These are phyloP conservation scores for Priceomyces fermenticarens DNA, from an alignment of 805 yeast species.

Conservation along the genomic window DNA sequence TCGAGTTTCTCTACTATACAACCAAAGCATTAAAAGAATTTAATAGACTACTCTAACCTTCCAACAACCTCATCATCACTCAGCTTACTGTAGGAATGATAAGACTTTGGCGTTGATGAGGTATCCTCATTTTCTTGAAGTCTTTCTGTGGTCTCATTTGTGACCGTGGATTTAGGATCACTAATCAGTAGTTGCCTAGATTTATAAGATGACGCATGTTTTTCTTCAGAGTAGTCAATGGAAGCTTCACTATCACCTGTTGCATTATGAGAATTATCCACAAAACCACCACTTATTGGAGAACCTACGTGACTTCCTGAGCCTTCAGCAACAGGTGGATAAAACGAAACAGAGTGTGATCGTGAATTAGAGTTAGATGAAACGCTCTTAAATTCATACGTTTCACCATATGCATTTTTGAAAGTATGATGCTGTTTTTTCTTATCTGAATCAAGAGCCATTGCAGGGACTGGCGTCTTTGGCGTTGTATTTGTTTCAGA, in stretches of 20 bases:
- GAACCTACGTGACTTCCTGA: slow-evolving; percentile 10
- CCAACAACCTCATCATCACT: slow-evolving; percentile 34
- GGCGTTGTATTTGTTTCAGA: slow-evolving; percentile 9
- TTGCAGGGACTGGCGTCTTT: slow-evolving; percentile 13
- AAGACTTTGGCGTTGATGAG: background rate
- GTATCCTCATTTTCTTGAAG: slow-evolving; percentile 1
- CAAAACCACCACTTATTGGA: slow-evolving; percentile 26
- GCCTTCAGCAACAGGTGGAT: slow-evolving; percentile 37
- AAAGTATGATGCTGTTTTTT: slow-evolving; percentile 6
- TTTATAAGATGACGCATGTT: too few species aligned
- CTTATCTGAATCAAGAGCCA: slow-evolving; percentile 5
- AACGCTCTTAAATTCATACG: background rate
- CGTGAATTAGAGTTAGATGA: slow-evolving; percentile 15
- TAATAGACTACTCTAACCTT: slow-evolving; percentile 23
- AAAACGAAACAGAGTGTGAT: slow-evolving; percentile 42
- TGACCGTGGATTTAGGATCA: background rate
- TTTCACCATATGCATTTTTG: slow-evolving; percentile 7
- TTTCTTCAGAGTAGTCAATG: slow-evolving; percentile 7
- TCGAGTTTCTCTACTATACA: too few species aligned
- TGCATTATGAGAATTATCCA: slow-evolving; percentile 19
- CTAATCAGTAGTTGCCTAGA: background rate
- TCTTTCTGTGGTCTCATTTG: slow-evolving; percentile 1
- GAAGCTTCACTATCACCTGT: slow-evolving; percentile 8
- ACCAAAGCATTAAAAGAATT: background rate
- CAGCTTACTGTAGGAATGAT: too few species aligned